Evolutionary conservation across 2,329 filamentous ascomycete species (phyloP).

Genomic region (Exserohilum rostratum): DNA sequence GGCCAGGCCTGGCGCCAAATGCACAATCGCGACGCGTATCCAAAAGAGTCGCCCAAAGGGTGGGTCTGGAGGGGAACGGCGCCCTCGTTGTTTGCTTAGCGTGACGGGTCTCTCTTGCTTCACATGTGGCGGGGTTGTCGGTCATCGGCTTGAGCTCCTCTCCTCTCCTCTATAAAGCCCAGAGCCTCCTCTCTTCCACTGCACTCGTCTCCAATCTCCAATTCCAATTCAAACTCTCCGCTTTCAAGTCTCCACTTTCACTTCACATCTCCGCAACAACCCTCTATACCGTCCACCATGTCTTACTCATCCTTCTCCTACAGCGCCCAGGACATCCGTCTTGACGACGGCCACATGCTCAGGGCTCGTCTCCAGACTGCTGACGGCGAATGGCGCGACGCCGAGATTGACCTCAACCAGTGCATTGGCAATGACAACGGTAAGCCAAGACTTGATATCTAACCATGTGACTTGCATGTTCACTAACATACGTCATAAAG

Average conservation of each 20-base stretch:
- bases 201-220: background rate
- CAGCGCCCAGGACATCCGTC: conserved; percentile 54
- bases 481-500: conserved; percentile 26
- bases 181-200: background rate
- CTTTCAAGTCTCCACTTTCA: background rate
- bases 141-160: background rate
- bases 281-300: conserved; percentile 21
- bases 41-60: background rate
- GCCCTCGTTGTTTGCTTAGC: conserved; percentile 2
- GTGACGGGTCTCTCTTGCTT: background rate
- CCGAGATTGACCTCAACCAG: conserved; percentile 58
- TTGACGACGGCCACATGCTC: conserved; percentile 60
- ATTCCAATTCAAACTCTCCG: background rate
- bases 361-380: conserved; percentile 50
- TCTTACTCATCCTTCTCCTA: conserved; percentile 53
- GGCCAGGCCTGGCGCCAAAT: conserved; percentile 6
- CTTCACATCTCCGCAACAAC: background rate
- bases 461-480: too few relatives aligned
- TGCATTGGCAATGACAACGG: conserved; percentile 61
- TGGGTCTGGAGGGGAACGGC: background rate
- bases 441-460: conserved; percentile 18
- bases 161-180: conserved; percentile 24
- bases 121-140: background rate
- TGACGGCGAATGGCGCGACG: conserved; percentile 54
- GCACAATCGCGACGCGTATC: background rate